Conservation (phyloP, 305 asterid genomes). For the Caryopteris hybrid region DNA sequence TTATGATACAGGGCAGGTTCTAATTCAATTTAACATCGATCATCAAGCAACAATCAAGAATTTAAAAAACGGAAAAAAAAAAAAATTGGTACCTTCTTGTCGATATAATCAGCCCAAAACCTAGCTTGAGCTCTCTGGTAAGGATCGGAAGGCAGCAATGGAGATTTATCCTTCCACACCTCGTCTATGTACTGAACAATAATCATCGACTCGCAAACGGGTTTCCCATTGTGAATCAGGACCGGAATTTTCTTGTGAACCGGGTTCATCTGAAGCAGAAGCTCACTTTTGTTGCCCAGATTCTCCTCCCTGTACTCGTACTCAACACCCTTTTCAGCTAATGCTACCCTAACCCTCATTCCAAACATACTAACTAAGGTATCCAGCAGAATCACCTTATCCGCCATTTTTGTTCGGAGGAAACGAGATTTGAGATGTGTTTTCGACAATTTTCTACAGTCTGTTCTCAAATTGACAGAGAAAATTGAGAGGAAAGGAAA, state of each 20-base stretch:
- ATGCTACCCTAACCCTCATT: conserved; percentile 28
- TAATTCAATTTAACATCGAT: too few species aligned
- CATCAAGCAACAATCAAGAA: too few species aligned
- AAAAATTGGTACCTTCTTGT: conserved; percentile 23
- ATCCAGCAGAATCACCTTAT: conserved; percentile 18
- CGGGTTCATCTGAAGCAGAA: conserved; percentile 31
- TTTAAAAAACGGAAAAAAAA: too few species aligned
- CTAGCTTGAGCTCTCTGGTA: conserved; percentile 28
- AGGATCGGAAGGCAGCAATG: conserved; percentile 25
- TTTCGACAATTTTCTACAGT: too few species aligned
- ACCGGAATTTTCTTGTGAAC: conserved; percentile 37
- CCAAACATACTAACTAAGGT: conserved; percentile 18
- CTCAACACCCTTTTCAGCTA: conserved; percentile 27
- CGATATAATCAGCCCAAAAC: conserved; percentile 36
- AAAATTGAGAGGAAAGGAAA: too few species aligned
- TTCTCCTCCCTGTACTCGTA: conserved; percentile 30
- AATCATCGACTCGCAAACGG: conserved; percentile 28
- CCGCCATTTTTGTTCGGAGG: conserved; percentile 23
- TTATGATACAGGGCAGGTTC: too few species aligned
- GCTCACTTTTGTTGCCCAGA: conserved; percentile 20
- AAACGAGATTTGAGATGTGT: too few species aligned
- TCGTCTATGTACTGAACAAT: conserved; percentile 35
- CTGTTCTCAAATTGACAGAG: too few species aligned
- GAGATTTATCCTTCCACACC: conserved; percentile 27
- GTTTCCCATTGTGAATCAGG: conserved; percentile 32